Evolutionary conservation across 1,139 yeast species (phyloP), one percentile per base, ranked within the genome.

Genomic region (Meyerozyma elateridarum): DNA sequence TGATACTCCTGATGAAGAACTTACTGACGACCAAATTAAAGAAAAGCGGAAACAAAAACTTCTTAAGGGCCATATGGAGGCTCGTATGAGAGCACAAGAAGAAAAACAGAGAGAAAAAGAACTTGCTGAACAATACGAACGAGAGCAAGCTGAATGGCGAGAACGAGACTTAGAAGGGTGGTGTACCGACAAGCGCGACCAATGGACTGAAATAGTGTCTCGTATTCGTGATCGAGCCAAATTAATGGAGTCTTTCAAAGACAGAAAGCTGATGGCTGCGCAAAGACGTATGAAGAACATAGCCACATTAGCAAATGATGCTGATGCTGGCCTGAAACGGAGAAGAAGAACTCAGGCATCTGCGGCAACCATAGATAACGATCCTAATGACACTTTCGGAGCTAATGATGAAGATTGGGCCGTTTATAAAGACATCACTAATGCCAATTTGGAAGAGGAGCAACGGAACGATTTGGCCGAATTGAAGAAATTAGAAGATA

Each of bases 341-440:
- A 70, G 82, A 49, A 72, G 77, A 38, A 68, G 82, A 42, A 73
- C 69, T 35, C 18, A 4, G 8, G 12, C 16, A 4, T 69, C 59
- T 5, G 70, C 66, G 36, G 72, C 79, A 0, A 76, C 88, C 1
- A 83, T 84, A 28, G 96, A 85, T 49, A 87, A 85, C 49, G 96
- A 87, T 52, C 95, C 94, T 8, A 88, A 81, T 49, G 97, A 89
- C 56, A 87, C 89, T 0, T 91, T 91, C 58, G 97, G 97, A 38
- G 91, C 96, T 4, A 82, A 88, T 49, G 98, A 91, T 51, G 95
- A 85, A 35, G 98, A 91, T 54, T 91, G 97, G 97, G 76, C 84
- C 25, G 79, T 88, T 15, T 91, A 91, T 54, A 73, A 94, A 46
- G 94, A 87, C 48, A 82, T 88, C 32, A 77, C 88, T 14, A 79